phyloP scores from a whole-genome alignment of 2,329 filamentous ascomycete genomes.

The Fusarium nematophilum region DNA sequence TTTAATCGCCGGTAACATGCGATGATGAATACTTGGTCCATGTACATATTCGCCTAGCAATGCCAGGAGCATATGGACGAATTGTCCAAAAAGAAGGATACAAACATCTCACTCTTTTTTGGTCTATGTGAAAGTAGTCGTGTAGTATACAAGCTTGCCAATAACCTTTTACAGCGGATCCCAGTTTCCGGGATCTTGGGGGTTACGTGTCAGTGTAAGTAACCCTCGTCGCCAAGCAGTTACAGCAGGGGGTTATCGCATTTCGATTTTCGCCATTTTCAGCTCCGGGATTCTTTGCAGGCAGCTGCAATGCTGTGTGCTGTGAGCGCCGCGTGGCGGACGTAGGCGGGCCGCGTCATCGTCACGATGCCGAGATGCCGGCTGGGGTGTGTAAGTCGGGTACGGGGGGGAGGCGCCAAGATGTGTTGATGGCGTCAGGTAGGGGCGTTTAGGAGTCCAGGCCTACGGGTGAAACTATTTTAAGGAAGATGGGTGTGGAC shows the following conservation, averaged over 20 bases:
- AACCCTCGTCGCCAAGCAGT: conserved; percentile 2
- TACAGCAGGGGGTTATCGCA: conserved; percentile 7
- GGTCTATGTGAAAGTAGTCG: conserved; percentile 4
- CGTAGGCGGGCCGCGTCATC: conserved; percentile 40
- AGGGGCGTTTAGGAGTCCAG: background rate
- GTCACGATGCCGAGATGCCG: conserved; percentile 31
- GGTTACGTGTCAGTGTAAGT: conserved; percentile 13
- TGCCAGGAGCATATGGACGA: conserved; percentile 23
- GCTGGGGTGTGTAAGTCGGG: conserved; percentile 20
- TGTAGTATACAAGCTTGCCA: conserved; percentile 14
- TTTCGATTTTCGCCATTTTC: conserved; percentile 18
- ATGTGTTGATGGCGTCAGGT: background rate
- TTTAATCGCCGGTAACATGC: conserved; percentile 9
- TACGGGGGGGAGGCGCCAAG: background rate
- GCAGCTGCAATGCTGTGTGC: conserved; percentile 6
- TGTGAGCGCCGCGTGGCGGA: conserved; percentile 28
- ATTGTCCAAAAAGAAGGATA: background rate
- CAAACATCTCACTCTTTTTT: background rate
- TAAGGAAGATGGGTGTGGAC: background rate
- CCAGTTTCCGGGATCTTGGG: background rate
- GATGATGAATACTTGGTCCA: conserved; percentile 6
- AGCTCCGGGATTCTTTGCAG: background rate
- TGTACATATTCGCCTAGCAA: conserved; percentile 37
- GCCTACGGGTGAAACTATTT: background rate
- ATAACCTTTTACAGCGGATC: conserved; percentile 20